Percentiles rank a stretch among this genome's conserved stretches.
phyloP scores from a whole-genome alignment of 2,329 filamentous ascomycete species.

The Colletotrichum euphorbiae region DNA sequence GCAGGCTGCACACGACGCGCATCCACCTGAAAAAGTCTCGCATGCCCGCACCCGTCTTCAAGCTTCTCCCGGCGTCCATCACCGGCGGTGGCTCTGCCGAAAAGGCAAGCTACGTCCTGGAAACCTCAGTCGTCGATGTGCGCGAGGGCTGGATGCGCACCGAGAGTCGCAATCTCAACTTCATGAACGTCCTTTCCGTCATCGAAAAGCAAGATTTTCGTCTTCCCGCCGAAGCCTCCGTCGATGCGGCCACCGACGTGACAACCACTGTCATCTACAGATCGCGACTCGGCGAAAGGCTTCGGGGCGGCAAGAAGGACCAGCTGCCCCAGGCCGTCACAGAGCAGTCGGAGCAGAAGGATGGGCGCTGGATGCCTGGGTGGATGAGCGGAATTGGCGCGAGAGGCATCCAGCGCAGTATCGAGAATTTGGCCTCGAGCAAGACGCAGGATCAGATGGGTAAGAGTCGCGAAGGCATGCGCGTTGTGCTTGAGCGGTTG shows the following conservation, averaged over 20 bases:
- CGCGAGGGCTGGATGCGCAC: constrained; percentile 86
- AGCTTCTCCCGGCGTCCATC: constrained; percentile 77
- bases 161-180: constrained; percentile 84
- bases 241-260: constrained; percentile 69
- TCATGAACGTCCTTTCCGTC: constrained; percentile 82
- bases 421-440: constrained; percentile 81
- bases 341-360: constrained; percentile 52
- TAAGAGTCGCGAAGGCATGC: constrained; percentile 87
- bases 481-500: constrained; percentile 78
- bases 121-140: constrained; percentile 83
- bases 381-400: constrained; percentile 71
- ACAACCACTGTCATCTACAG: constrained; percentile 80
- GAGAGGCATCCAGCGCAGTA: constrained; percentile 79
- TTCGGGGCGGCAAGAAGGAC: constrained; percentile 64
- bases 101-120: constrained; percentile 83
- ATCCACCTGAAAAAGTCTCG: constrained; percentile 86
- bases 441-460: constrained; percentile 82
- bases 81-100: constrained; percentile 71
- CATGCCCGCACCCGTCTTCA: constrained; percentile 78
- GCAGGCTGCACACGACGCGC: constrained; percentile 81
- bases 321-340: constrained; percentile 52
- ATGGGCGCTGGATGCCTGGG: constrained; percentile 64
- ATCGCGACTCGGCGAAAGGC: constrained; percentile 77
- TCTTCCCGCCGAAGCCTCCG: constrained; percentile 50
- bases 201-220: constrained; percentile 80